A percentile compares a stretch with the other conserved stretches of the same genome.
These are phyloP conservation scores for Mariannaea sp. DNA, from an alignment of 2,329 filamentous ascomycete genomes.

Conservation along the genomic window DNA sequence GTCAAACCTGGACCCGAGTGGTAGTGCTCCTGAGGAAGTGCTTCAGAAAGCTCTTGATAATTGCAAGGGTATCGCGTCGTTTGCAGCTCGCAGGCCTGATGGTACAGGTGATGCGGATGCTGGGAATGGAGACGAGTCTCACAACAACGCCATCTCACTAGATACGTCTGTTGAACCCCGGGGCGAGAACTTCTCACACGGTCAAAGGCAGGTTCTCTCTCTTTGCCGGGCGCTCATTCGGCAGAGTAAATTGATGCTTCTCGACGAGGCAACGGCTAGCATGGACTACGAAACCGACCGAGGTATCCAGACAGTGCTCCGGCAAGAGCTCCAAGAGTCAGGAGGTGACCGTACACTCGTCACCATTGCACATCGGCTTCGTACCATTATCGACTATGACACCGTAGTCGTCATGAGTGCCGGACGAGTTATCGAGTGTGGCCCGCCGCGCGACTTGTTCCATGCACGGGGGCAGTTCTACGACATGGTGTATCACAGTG, in stretches of 20 bases:
- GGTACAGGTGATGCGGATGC: constrained; percentile 30
- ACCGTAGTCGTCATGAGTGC: constrained; percentile 61
- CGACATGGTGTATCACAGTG: constrained; percentile 61
- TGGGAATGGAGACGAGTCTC: constrained; percentile 1
- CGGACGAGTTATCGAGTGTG: constrained; percentile 59
- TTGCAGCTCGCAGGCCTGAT: constrained; percentile 48
- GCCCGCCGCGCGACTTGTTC: constrained; percentile 54
- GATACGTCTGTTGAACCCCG: constrained; percentile 55
- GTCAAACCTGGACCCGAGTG: constrained; percentile 68
- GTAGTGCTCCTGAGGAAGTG: constrained; percentile 56
- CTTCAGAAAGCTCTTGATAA: constrained; percentile 65
- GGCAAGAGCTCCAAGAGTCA: constrained; percentile 52
- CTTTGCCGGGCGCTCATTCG: constrained; percentile 61
- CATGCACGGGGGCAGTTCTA: constrained; percentile 53
- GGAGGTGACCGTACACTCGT: constrained; percentile 57
- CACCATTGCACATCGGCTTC: constrained; percentile 61
- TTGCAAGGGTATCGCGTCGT: constrained; percentile 63
- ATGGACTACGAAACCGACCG: constrained; percentile 64
- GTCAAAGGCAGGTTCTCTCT: constrained; percentile 63
- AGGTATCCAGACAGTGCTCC: constrained; percentile 59
- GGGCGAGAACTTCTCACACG: constrained; percentile 61
- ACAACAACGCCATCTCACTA: constrained; percentile 41
- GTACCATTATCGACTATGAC: constrained; percentile 65
- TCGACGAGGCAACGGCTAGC: constrained; percentile 64
- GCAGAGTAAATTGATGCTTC: constrained; percentile 58